A percentile compares a stretch with the other conserved stretches of the same genome.
Conservation (phyloP, 441 rosid genomes). For the Euphorbia schlechtendalii region DNA sequence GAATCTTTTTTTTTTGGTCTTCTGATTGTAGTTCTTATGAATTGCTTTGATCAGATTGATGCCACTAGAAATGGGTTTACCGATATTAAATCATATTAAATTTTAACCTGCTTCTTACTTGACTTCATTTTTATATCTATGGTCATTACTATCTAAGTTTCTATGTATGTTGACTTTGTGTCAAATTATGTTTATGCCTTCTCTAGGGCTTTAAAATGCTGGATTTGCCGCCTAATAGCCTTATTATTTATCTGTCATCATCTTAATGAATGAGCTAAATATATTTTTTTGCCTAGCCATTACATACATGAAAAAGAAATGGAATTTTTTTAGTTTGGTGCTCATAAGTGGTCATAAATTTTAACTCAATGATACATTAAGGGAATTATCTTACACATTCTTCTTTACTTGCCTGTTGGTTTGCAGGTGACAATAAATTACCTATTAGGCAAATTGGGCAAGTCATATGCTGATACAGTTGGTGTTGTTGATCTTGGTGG, state of each 20-base stretch:
- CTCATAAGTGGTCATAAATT: constrained; percentile 2
- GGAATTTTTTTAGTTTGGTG: neutral
- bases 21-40: neutral
- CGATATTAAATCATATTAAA: neutral
- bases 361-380: neutral
- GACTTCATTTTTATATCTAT: neutral
- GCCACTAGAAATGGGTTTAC: neutral
- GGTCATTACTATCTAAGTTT: neutral
- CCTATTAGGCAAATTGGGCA: constrained; percentile 70
- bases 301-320: neutral
- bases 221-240: neutral
- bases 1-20: neutral
- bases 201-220: neutral
- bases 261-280: neutral
- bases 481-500: constrained; percentile 99
- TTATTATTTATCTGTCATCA: neutral
- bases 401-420: constrained; percentile 12
- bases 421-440: constrained; percentile 90
- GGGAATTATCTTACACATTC: neutral
- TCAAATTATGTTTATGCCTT: neutral
- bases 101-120: neutral
- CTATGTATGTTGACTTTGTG: neutral
- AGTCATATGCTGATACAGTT: constrained; percentile 65
- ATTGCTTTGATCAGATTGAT: neutral
- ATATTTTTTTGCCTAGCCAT: neutral